Conservation (phyloP, 176 grass and related monocot species). For the Triticum urartu region DNA sequence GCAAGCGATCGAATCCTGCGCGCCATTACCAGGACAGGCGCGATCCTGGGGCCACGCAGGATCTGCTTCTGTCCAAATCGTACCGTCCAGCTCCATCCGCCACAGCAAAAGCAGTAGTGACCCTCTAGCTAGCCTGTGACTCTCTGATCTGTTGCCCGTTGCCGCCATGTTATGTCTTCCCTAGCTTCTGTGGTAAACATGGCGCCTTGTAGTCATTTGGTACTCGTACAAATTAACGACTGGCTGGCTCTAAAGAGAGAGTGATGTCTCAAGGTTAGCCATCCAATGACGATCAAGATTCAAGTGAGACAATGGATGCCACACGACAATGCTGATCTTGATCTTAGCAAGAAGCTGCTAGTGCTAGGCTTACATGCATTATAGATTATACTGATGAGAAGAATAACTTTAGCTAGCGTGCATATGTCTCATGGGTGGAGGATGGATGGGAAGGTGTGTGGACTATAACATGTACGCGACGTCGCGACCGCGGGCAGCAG, state of each 20-base stretch:
- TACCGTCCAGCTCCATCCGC: constrained; percentile 24
- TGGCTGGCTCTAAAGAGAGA: neutral
- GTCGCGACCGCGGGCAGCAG: neutral
- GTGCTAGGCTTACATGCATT: neutral
- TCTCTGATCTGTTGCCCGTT: too few relatives aligned
- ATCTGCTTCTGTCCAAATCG: constrained; percentile 43
- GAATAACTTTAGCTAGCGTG: constrained; percentile 31
- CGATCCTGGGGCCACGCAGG: constrained; percentile 39
- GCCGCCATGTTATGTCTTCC: neutral
- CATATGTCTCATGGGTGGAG: neutral
- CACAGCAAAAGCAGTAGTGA: constrained; percentile 26
- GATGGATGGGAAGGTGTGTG: constrained; percentile 18
- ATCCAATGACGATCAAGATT: neutral
- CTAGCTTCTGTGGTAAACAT: neutral
- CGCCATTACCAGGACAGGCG: constrained; percentile 51
- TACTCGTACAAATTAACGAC: neutral
- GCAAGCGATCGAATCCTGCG: constrained; percentile 51
- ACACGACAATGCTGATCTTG: neutral
- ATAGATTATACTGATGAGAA: too few relatives aligned
- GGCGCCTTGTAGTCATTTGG: neutral
- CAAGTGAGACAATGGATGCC: constrained; percentile 4
- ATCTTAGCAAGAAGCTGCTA: neutral
- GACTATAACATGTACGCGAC: neutral
- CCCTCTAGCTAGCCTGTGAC: too few relatives aligned
- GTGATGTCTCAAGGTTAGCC: neutral